Conservation (phyloP, 257 asterid genomes). For the Solanum dulcamara region DNA sequence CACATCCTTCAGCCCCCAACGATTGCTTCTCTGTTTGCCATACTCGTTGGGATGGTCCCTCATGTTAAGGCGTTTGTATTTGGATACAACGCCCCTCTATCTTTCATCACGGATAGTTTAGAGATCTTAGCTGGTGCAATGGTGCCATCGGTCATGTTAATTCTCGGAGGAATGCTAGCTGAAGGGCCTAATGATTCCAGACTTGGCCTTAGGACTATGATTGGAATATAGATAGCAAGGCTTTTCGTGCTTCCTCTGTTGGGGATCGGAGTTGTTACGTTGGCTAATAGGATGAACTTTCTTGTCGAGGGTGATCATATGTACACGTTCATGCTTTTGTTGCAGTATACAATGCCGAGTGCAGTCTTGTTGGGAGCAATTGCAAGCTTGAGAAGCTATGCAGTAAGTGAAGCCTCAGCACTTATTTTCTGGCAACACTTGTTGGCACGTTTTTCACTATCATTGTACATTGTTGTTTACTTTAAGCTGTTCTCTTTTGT, state of each 20-base stretch:
- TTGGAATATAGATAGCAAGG: slow-evolving; percentile 55
- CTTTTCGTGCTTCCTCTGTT: slow-evolving; percentile 60
- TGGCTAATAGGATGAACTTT: slow-evolving; percentile 40
- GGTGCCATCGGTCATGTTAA: slow-evolving; percentile 79
- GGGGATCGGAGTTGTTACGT: slow-evolving; percentile 44
- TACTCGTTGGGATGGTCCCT: slow-evolving; percentile 64
- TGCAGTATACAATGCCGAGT: slow-evolving; percentile 82
- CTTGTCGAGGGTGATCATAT: slow-evolving; percentile 53
- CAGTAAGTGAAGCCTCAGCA: slow-evolving; percentile 79
- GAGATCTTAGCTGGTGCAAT: slow-evolving; percentile 76
- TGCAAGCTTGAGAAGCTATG: slow-evolving; percentile 82
- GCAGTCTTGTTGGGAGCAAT: slow-evolving; percentile 86
- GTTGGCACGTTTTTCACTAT: slow-evolving; percentile 50
- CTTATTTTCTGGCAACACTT: slow-evolving; percentile 88
- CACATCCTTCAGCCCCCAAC: slow-evolving; percentile 82
- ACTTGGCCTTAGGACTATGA: slow-evolving; percentile 58
- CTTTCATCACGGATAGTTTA: slow-evolving; percentile 60
- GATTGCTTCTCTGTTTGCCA: slow-evolving; percentile 61
- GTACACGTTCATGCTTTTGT: slow-evolving; percentile 61
- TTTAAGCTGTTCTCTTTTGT: slow-evolving; percentile 37
- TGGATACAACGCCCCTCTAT: slow-evolving; percentile 57
- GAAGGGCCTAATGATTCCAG: slow-evolving; percentile 78
- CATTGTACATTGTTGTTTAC: slow-evolving; percentile 51
- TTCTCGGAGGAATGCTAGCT: slow-evolving; percentile 89
- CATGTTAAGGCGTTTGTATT: slow-evolving; percentile 45